Conservation (phyloP, 805 yeast genomes). For the Grigorovia jiainica region DNA sequence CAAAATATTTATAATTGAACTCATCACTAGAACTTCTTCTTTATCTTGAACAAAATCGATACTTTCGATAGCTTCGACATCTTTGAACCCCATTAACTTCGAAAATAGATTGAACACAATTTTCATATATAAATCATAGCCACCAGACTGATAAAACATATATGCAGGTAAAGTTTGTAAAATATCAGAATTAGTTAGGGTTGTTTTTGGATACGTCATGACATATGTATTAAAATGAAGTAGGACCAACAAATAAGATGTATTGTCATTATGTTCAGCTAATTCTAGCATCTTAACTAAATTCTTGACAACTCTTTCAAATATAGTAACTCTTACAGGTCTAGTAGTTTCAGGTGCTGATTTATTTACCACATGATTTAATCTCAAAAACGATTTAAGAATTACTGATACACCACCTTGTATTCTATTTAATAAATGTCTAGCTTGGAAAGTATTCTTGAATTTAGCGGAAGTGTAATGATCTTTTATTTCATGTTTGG, state of each 20-base stretch:
- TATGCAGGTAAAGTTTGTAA: slow-evolving; percentile 34
- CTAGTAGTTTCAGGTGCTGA: slow-evolving; percentile 26
- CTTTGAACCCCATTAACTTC: slow-evolving; percentile 15
- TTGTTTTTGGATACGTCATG: slow-evolving; percentile 25
- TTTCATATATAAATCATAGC: slow-evolving; percentile 28
- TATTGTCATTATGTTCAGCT: slow-evolving; percentile 9
- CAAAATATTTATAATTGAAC: slow-evolving; percentile 36
- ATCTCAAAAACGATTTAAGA: slow-evolving; percentile 35
- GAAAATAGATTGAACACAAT: slow-evolving; percentile 16
- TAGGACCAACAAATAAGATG: slow-evolving; percentile 30
- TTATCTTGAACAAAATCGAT: slow-evolving; percentile 31
- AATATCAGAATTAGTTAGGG: slow-evolving; percentile 22
- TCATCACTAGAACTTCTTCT: slow-evolving; percentile 29
- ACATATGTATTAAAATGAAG: slow-evolving; percentile 31
- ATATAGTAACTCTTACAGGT: slow-evolving; percentile 34
- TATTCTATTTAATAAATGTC: slow-evolving; percentile 41
- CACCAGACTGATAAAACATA: slow-evolving; percentile 44
- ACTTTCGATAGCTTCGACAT: slow-evolving; percentile 28
- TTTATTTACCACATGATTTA: slow-evolving; percentile 36
- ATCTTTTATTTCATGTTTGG: slow-evolving; percentile 26
- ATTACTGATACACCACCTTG: slow-evolving; percentile 37
- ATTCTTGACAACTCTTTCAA: slow-evolving; percentile 25
- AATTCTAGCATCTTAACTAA: slow-evolving; percentile 22
- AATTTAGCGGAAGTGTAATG: slow-evolving; percentile 47
- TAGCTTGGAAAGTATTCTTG: slow-evolving; percentile 51